A percentile compares a stretch with the other conserved stretches of the same genome.
phyloP scores from a whole-genome alignment of 257 asterid genomes.

The Nicotiana attenuata region DNA sequence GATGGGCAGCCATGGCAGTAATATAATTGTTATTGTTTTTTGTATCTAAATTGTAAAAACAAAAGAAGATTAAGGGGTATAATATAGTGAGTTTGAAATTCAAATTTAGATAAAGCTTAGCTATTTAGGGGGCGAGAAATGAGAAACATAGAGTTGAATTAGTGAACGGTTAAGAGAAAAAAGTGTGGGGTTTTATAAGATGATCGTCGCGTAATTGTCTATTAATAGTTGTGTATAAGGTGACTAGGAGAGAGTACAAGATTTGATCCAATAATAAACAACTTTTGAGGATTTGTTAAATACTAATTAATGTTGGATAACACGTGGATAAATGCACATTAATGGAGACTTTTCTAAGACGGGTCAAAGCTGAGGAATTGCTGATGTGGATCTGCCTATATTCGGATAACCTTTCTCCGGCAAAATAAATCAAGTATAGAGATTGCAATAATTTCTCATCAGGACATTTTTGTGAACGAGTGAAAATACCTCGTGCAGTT shows the following conservation, averaged over 20 bases:
- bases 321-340: not conserved
- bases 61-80: not conserved
- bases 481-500: not conserved
- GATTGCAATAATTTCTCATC: not conserved
- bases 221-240: not conserved
- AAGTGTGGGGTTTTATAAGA: not conserved
- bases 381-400: constrained; percentile 5
- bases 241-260: not conserved
- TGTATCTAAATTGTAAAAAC: not conserved
- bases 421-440: too few species aligned
- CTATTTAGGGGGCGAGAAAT: constrained; percentile 1
- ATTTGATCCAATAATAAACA: not conserved
- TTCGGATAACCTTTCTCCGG: not conserved
- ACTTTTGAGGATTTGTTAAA: not conserved
- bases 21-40: not conserved
- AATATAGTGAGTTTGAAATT: not conserved
- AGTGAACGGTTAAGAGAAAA: not conserved
- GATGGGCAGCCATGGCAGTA: constrained; percentile 37
- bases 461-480: not conserved
- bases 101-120: not conserved
- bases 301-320: not conserved
- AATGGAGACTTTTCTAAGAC: not conserved
- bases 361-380: constrained; percentile 11
- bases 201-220: not conserved
- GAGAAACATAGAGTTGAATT: not conserved